Base-by-base conservation (phyloP, 176 grass and related monocot species). In the Carex littledalei region DNA sequence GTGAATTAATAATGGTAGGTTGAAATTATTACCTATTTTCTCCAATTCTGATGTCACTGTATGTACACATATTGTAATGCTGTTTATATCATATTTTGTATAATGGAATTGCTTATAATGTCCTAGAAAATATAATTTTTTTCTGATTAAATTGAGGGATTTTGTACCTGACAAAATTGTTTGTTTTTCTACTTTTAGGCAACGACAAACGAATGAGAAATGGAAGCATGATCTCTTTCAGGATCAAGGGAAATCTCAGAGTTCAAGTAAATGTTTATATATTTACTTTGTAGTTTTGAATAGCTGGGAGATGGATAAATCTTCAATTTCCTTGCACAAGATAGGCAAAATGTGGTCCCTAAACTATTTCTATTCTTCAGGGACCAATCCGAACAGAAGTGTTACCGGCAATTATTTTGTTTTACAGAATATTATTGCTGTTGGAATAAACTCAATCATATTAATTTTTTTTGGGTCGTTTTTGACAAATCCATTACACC, bases 151-250 rank as follows among this genome's bases (percentile, higher is more conserved):
- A 11, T 21, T 11, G 69, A 73, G 8, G 47, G 69, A 73, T 73
- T 73, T 49, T 47, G 10, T 49, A 22, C 37, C 70, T 74, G 70
- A 74, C 11, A 0, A 26, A 18, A 49, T 77, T 43, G 7, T 43
- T 18, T 84, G 18, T 89, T 87, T 17, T 73, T 71, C 45, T 72
- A 14, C 35, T 49, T 82, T 47, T 78, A 99, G 97, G 93, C 97
- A 90, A 86, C 97, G 97, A 0, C 97, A 95, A 88, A 77, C 83
- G 66, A 93, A 94, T 86, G 97, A 95, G 16, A 95, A 90, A 89
- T 99, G 97, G 97, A 99, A 95, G 76, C 93, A 95, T 90, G 96
- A 95, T 91, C 88, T 99, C 79, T 99, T 92, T 86, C 85, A 89
- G 66, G 85, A 91, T 81, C 82, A 89, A 10, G 63, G 52, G 24